phyloP scores from a whole-genome alignment of 2,329 filamentous ascomycete genomes.

The Trichoderma sp. region DNA sequence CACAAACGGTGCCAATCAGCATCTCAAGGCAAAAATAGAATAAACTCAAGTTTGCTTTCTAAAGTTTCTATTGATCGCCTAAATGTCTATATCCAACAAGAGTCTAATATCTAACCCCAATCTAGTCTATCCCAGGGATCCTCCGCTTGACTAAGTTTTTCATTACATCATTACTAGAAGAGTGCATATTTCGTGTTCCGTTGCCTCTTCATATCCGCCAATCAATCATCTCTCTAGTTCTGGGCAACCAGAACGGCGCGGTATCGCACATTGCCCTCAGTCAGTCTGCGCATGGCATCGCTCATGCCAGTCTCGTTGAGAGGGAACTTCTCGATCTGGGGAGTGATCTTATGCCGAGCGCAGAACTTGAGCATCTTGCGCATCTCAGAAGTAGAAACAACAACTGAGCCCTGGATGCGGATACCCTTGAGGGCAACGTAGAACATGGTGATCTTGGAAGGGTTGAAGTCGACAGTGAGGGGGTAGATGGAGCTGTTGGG shows the following conservation, averaged over 20 bases:
- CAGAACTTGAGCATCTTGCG: conserved; percentile 59
- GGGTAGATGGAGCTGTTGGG: conserved; percentile 22
- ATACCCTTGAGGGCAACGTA: neutral
- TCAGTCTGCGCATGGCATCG: conserved; percentile 9
- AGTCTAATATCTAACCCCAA: neutral
- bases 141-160: neutral
- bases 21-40: neutral
- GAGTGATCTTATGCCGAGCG: conserved; percentile 53
- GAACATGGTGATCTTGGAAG: conserved; percentile 42
- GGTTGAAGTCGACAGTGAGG: conserved; percentile 55
- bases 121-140: neutral
- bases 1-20: neutral
- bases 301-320: conserved; percentile 57
- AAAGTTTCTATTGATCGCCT: neutral
- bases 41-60: neutral
- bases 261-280: conserved; percentile 2
- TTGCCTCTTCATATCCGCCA: neutral
- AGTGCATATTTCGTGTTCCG: neutral
- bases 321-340: conserved; percentile 54
- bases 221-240: neutral
- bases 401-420: conserved; percentile 34
- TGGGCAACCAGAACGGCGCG: conserved; percentile 16
- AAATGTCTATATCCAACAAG: neutral
- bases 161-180: conserved; percentile 1
- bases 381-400: conserved; percentile 55